Conservation (phyloP, 2,329 filamentous ascomycete genomes). For the Leptographium procerum region DNA sequence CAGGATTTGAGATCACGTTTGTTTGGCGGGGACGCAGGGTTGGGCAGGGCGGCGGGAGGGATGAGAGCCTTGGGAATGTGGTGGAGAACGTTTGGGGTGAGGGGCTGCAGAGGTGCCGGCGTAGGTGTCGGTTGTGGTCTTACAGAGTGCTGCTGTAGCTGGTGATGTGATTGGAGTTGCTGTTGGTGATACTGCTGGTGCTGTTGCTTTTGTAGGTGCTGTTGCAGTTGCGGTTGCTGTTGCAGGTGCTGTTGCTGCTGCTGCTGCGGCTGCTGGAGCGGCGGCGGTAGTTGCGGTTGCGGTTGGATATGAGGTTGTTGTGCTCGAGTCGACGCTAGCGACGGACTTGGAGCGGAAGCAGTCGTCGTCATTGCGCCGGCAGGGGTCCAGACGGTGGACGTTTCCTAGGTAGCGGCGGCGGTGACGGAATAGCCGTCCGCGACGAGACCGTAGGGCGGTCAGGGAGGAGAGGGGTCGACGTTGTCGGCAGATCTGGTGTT, state of each 20-base stretch:
- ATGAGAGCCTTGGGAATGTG: background rate
- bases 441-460: background rate
- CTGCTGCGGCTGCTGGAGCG: background rate
- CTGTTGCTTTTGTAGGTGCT: background rate
- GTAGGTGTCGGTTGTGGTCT: slow-evolving; percentile 2
- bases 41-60: slow-evolving; percentile 17
- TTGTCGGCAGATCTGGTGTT: background rate
- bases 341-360: background rate
- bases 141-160: background rate
- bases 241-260: slow-evolving; percentile 4
- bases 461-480: background rate
- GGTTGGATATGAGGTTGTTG: background rate
- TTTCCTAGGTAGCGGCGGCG: background rate
- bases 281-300: slow-evolving; percentile 3
- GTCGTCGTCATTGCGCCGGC: slow-evolving; percentile 3
- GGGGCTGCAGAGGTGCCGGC: slow-evolving; percentile 2
- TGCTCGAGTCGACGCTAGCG: background rate
- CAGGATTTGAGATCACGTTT: slow-evolving; percentile 86
- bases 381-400: background rate
- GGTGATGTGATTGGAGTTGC: background rate
- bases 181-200: background rate
- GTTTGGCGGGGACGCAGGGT: slow-evolving; percentile 59
- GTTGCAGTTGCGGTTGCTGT: background rate
- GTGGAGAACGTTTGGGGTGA: slow-evolving; percentile 6
- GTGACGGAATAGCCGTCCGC: background rate